These are phyloP conservation scores for Clarireedia paspali DNA, from an alignment of 2,329 filamentous ascomycete genomes.

Conservation along the genomic window DNA sequence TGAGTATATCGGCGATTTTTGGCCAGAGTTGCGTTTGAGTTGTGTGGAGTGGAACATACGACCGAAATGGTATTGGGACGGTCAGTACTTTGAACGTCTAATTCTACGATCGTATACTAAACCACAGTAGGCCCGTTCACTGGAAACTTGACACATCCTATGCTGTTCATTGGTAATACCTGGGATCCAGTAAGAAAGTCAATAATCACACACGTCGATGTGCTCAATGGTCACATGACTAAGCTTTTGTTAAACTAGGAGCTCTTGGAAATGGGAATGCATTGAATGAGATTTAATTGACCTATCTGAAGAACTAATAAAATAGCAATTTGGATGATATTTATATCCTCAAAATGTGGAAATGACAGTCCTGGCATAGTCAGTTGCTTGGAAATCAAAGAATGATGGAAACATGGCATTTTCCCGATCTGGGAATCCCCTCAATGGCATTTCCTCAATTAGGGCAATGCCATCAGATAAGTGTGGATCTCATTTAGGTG, in stretches of 20 bases:
- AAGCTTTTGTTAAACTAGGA: neutral
- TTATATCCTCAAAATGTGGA: too few relatives aligned
- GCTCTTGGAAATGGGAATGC: too few relatives aligned
- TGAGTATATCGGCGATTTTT: neutral
- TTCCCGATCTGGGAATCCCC: too few relatives aligned
- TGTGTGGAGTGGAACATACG: neutral
- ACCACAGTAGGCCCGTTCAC: neutral
- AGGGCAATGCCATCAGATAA: too few relatives aligned
- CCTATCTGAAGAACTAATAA: too few relatives aligned
- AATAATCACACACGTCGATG: neutral
- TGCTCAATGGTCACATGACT: neutral
- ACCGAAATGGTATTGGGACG: neutral
- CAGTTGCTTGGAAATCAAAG: too few relatives aligned
- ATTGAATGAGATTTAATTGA: too few relatives aligned
- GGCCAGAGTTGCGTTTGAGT: neutral
- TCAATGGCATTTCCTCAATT: too few relatives aligned
- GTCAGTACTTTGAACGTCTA: neutral
- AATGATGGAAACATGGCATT: too few relatives aligned
- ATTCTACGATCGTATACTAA: neutral
- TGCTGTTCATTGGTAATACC: neutral
- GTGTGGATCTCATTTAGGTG: too few relatives aligned
- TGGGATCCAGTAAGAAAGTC: neutral
- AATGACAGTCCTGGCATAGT: too few relatives aligned
- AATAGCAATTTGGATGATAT: too few relatives aligned
- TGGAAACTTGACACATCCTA: neutral